Percentiles rank a stretch among this genome's conserved stretches.
Conservation (phyloP, 169 alveolate species). For the Toxoplasma gondii region DNA sequence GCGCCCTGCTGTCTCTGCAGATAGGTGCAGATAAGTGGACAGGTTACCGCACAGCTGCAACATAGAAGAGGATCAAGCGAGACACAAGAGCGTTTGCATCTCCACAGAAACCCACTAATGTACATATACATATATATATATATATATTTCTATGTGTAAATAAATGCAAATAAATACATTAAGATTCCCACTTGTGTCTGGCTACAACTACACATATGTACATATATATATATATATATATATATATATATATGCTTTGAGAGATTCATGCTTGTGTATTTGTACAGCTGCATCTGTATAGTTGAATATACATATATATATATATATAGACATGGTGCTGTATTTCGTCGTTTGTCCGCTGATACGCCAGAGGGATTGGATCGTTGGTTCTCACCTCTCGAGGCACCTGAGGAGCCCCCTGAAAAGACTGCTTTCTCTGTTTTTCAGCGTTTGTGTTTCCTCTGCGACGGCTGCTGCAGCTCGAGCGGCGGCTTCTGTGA, state of each 20-base stretch:
- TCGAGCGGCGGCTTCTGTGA: slow-evolving; percentile 17
- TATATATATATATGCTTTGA: not conserved
- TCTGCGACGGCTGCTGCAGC: not conserved
- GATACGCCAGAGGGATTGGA: not conserved
- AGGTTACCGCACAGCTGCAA: not conserved
- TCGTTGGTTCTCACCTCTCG: not conserved
- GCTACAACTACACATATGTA: too few species aligned
- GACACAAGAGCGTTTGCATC: too few species aligned
- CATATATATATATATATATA: not conserved
- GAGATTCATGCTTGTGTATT: not conserved
- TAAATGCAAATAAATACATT: too few species aligned
- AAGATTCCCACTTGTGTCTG: too few species aligned
- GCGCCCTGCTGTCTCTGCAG: not conserved
- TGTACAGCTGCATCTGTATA: not conserved
- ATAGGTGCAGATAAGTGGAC: too few species aligned
- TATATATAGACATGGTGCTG: not conserved
- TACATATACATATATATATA: too few species aligned
- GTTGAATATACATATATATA: not conserved
- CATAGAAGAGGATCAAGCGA: not conserved
- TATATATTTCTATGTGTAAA: too few species aligned
- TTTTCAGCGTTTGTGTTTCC: not conserved
- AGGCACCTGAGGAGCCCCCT: not conserved
- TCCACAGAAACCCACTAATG: too few species aligned
- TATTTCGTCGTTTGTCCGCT: not conserved
- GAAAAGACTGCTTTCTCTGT: not conserved